Base-by-base conservation (phyloP, 768 basidiomycete genomes). In the Coprinellus micaceus region DNA sequence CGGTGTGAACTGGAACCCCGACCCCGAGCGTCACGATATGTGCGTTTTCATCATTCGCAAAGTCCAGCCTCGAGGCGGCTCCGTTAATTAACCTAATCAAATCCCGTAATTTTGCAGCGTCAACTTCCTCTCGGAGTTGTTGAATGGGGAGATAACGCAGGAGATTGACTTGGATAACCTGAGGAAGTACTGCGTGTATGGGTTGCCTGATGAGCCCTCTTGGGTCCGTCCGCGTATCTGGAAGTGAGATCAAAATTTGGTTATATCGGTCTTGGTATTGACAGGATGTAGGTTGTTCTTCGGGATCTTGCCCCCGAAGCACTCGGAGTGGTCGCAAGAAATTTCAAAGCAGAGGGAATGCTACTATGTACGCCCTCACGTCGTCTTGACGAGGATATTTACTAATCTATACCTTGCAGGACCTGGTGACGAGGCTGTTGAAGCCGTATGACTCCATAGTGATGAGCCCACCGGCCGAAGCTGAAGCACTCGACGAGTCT, bases 181-280 rank as follows among this genome's bases (percentile, higher is more conserved):
- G 50, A 80, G 84, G 19, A 69, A 69, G 56, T 66, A 89, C 29
- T 88, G 87, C 66, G 67, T 76, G 26, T 79, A 77, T 60, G 89
- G 89, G 56, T 79, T 91, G 45, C 86, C 89, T 48, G 82, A 88
- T 61, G 78, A 86, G 62, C 89, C 89, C 41, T 71, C 78, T 4
- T 91, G 88, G 87, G 74, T 91, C 60, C 80, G 89, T 40, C 86
- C 89, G 26, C 78, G 86, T 41, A 76, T 88, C 62, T 91, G 89
- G 89, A 88, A 82, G 89, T 88, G 59, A 66, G 84, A 71, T 28
- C 6, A 37, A 15, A 25, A 47, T 29, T 52, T 4, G 41, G 13
- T 7, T 25, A 11, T 40, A 43, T 47, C 54, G 15, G 37, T 36
- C 30, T 13, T 28, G 37, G 15, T 54, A 56, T 45, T 26, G 26